phyloP scores from a whole-genome alignment of 2,329 filamentous ascomycete species.

The Amauroascus niger region DNA sequence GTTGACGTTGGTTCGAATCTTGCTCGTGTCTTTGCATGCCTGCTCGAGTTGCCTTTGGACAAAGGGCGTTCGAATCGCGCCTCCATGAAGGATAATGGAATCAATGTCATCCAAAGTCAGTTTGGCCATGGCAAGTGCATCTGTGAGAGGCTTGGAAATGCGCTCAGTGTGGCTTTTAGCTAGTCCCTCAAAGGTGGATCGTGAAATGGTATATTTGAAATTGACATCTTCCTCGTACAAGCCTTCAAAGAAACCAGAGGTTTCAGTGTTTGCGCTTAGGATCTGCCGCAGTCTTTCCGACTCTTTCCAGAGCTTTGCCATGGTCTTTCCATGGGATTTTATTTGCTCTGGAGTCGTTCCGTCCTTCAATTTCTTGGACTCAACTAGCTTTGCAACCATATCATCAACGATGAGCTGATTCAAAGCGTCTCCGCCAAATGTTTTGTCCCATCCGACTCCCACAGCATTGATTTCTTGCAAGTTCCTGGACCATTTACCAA shows the following conservation, averaged over 20 bases:
- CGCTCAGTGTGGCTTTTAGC: slow-evolving; percentile 58
- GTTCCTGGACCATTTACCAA: slow-evolving; percentile 91
- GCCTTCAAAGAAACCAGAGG: slow-evolving; percentile 70
- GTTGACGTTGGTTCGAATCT: slow-evolving; percentile 89
- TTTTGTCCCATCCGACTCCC: slow-evolving; percentile 78
- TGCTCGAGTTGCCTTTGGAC: slow-evolving; percentile 82
- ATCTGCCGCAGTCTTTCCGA: slow-evolving; percentile 79
- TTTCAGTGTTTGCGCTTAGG: slow-evolving; percentile 83
- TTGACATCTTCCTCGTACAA: slow-evolving; percentile 78
- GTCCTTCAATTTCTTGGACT: slow-evolving; percentile 48
- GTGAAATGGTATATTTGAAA: slow-evolving; percentile 80
- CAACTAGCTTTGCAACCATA: slow-evolving; percentile 71
- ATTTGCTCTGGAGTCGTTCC: slow-evolving; percentile 38
- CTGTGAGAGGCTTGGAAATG: slow-evolving; percentile 58
- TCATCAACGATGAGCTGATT: slow-evolving; percentile 83
- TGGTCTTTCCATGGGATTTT: slow-evolving; percentile 65
- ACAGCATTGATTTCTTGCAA: slow-evolving; percentile 88
- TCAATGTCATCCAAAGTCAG: slow-evolving; percentile 67
- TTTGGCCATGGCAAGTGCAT: slow-evolving; percentile 63
- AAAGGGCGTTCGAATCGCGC: slow-evolving; percentile 81
- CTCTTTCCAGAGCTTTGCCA: slow-evolving; percentile 87
- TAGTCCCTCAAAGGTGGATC: slow-evolving; percentile 71
- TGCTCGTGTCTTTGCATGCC: slow-evolving; percentile 59
- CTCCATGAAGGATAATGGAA: slow-evolving; percentile 87
- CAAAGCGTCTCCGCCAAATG: slow-evolving; percentile 78